Evolutionary conservation across 495 filamentous ascomycete species (phyloP).

Genomic region (Penicillium cinerascens): DNA sequence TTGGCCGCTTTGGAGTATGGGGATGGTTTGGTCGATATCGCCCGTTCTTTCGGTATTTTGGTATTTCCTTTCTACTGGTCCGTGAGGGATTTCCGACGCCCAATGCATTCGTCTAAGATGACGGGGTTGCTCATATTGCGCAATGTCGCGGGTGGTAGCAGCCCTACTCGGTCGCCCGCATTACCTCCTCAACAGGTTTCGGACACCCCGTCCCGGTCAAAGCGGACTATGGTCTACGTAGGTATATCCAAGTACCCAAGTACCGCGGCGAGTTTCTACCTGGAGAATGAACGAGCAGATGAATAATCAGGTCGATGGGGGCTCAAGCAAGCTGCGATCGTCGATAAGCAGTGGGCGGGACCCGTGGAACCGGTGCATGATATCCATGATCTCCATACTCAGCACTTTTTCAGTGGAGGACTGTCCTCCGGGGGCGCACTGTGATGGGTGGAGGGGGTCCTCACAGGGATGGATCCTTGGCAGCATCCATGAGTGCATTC

Average conservation of each 20-base stretch:
- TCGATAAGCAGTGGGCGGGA: background rate
- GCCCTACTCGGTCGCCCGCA: slow-evolving; percentile 2
- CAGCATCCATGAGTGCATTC: background rate
- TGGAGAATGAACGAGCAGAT: background rate
- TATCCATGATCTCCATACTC: background rate
- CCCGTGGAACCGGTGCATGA: background rate
- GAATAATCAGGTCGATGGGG: background rate
- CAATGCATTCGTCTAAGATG: background rate
- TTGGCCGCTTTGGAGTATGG: background rate
- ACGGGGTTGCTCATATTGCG: background rate
- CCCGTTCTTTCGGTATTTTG: background rate
- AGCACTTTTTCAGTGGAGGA: slow-evolving; percentile 7
- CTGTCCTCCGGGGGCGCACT: slow-evolving; percentile 9
- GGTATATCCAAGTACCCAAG: too few species aligned
- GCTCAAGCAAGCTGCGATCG: background rate
- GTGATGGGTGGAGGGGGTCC: background rate
- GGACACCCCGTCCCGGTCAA: background rate
- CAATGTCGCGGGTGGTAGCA: background rate
- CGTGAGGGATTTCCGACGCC: background rate
- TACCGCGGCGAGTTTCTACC: background rate
- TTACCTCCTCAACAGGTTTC: slow-evolving; percentile 5
- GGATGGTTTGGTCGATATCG: background rate
- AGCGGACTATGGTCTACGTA: background rate
- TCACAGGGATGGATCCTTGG: slow-evolving; percentile 1
- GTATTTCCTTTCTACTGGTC: background rate